Percentiles rank a stretch among this genome's conserved stretches.
Evolutionary conservation across 805 yeast species (phyloP).

Genomic region (Starmerella gropengiesseri): DNA sequence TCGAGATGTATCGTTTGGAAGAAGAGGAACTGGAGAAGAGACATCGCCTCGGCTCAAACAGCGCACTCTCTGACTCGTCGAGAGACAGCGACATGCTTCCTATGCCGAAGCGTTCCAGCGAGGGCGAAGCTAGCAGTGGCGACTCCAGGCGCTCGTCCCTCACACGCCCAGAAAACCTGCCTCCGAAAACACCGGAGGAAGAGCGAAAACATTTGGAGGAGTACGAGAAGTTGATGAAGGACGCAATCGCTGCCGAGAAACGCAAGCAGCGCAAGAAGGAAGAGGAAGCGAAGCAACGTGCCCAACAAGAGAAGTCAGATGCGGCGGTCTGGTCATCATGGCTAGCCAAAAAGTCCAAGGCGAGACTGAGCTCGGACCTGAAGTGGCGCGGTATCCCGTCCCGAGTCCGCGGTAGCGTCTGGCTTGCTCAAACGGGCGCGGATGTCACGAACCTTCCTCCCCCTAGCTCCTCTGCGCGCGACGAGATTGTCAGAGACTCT

Average conservation of each 20-base stretch:
- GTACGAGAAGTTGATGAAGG: constrained; percentile 36
- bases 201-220: constrained; percentile 44
- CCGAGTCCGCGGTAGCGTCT: constrained; percentile 37
- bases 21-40: constrained; percentile 6
- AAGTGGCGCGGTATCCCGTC: constrained; percentile 53
- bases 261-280: constrained; percentile 29
- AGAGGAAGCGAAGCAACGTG: constrained; percentile 21
- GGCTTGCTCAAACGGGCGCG: constrained; percentile 35
- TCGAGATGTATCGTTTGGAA: constrained; percentile 22
- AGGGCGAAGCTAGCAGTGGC: constrained; percentile 6
- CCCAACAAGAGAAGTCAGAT: constrained; percentile 22
- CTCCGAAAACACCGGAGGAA: constrained; percentile 51
- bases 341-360: constrained; percentile 22
- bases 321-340: constrained; percentile 33
- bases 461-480: neutral
- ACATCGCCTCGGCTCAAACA: neutral
- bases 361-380: constrained; percentile 38
- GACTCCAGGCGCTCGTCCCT: constrained; percentile 30
- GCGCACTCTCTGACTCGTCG: constrained; percentile 1
- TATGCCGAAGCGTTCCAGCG: constrained; percentile 4
- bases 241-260: constrained; percentile 30
- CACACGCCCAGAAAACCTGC: constrained; percentile 55
- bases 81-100: constrained; percentile 12
- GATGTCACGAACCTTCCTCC: neutral
- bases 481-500: constrained; percentile 24